Percentiles rank a stretch among this genome's conserved stretches.
phyloP scores from a whole-genome alignment of 1,139 yeast species.

The Sugiyamaella japonica region DNA sequence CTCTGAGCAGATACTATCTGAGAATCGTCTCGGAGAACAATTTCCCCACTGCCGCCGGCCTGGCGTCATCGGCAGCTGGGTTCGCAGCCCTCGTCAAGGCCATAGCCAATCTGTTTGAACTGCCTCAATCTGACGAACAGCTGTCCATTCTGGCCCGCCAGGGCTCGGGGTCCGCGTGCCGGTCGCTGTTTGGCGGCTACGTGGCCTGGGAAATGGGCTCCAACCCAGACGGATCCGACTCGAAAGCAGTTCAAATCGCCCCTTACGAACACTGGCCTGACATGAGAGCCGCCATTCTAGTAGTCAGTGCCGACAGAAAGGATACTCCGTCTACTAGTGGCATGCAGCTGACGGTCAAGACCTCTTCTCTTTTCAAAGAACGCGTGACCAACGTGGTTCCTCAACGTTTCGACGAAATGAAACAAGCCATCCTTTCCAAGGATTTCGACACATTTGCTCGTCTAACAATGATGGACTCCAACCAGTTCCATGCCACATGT shows the following conservation, averaged over 20 bases:
- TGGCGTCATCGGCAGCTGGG: conserved; percentile 98
- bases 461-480: conserved; percentile 93
- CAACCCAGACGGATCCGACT: conserved; percentile 72
- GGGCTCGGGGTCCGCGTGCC: conserved; percentile 98
- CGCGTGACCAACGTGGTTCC: conserved; percentile 85
- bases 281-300: conserved; percentile 88
- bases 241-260: conserved; percentile 90
- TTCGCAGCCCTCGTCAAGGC: conserved; percentile 93
- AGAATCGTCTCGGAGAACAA: conserved; percentile 92
- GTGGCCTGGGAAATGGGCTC: conserved; percentile 99
- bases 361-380: conserved; percentile 80
- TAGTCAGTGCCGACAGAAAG: conserved; percentile 88
- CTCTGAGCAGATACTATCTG: conserved; percentile 60
- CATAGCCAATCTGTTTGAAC: conserved; percentile 74
- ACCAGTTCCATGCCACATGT: conserved; percentile 96
- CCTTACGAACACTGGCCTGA: conserved; percentile 85
- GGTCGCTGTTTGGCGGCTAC: conserved; percentile 94
- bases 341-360: conserved; percentile 90
- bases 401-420: conserved; percentile 77
- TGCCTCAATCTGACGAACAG: conserved; percentile 80
- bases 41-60: conserved; percentile 98
- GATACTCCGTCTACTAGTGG: conserved; percentile 95
- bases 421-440: conserved; percentile 62
- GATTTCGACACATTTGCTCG: conserved; percentile 82
- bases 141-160: conserved; percentile 92